Base-by-base conservation (phyloP, 2,329 filamentous ascomycete genomes). In the Diaporthe citriasiana region DNA sequence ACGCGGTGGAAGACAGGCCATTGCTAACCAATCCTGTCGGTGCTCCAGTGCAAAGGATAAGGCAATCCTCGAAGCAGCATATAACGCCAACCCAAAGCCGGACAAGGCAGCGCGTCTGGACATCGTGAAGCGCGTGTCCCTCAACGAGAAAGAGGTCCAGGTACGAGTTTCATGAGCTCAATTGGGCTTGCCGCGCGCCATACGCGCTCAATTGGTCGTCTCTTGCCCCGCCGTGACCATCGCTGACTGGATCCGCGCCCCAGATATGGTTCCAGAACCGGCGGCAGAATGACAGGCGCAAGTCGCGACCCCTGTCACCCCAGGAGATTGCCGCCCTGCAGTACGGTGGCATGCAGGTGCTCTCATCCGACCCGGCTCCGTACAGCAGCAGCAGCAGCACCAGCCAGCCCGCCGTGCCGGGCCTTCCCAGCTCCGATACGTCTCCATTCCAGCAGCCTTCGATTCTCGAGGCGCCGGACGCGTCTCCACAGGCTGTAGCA, bases 191-290 rank as follows among this genome's bases (percentile, higher is more conserved):
- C n/a, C n/a, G 38, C 53, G 45, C 59, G 68, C 63, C 19, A 15
- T n/a, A 69, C 68, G 50, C 71, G 35, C 22, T 47, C 74, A 73
- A 45, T 63, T 55, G 60, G n/a, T 45, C 63, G 27, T n/a, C 70
- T 50, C 42, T 30, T 60, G 47, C 51, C 70, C 60, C 45, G 19
- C 22, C 55, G 63, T 72, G 60, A 71, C 17, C 42, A 30, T 50
- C 53, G 25, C 45, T 71, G 56, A 59, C 50, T 77, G 78, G 56
- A 76, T 71, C 60, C 33, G 42, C 59, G 45, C 53, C 71, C 56
- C 74, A 98, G 96, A 98, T 98, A 79, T 98, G 96, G 96, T 98
- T 98, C 84, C 96, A 98, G 81, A 98, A 98, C 81, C 91, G 95
- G 80, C 90, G 96, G 77, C 96, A 98, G 83, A 98, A 97, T 83